Evolutionary conservation across 2,329 filamentous ascomycete species (phyloP).

Genomic region (Fusarium kyushuense): DNA sequence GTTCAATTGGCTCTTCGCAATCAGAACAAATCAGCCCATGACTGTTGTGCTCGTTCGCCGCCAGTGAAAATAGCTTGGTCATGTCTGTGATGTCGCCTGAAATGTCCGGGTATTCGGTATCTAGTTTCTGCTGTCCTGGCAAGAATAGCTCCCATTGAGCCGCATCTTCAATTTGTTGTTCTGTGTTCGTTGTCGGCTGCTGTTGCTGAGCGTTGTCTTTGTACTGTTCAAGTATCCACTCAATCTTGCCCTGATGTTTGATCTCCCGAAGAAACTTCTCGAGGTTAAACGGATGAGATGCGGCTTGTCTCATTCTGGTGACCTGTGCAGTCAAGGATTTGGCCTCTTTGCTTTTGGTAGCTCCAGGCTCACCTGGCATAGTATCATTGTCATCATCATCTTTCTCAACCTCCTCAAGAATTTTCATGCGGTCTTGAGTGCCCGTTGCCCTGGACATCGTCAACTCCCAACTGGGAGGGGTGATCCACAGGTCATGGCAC

Average conservation of each 20-base stretch:
- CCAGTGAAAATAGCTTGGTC: not conserved
- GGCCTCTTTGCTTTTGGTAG: not conserved
- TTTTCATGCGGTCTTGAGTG: not conserved
- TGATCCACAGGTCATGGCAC: not conserved
- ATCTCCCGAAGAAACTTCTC: not conserved
- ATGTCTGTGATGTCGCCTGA: not conserved
- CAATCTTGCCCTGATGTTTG: not conserved
- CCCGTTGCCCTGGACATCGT: not conserved
- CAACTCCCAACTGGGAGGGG: not conserved
- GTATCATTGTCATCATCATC: not conserved
- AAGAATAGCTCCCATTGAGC: not conserved
- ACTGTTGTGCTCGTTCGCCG: not conserved
- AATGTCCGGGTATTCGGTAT: not conserved
- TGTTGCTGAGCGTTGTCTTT: not conserved
- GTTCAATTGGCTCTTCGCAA: not conserved
- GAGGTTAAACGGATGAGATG: not conserved
- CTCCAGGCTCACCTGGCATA: not conserved
- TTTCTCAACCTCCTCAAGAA: not conserved
- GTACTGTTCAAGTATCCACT: not conserved
- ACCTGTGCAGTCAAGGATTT: not conserved
- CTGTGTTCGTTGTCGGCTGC: not conserved
- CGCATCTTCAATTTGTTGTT: not conserved
- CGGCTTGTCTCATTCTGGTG: not conserved
- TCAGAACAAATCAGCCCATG: not conserved
- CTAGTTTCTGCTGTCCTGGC: not conserved